Conservation (phyloP, 2,329 filamentous ascomycete genomes). For the Arthrinium puccinioides region DNA sequence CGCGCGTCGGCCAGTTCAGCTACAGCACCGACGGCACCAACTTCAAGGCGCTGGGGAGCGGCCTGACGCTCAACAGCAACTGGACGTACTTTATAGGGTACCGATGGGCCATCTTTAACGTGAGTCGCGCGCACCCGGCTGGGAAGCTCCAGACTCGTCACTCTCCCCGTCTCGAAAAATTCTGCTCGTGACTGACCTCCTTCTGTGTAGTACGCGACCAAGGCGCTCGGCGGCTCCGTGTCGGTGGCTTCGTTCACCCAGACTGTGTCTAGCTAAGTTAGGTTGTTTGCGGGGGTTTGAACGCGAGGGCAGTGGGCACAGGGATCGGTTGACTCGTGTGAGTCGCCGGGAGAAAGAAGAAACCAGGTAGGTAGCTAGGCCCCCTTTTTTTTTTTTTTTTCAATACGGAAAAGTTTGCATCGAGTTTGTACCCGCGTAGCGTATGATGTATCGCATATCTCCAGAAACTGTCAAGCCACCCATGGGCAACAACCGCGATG, state of each 20-base stretch:
- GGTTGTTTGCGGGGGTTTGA: background rate
- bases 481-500: no score
- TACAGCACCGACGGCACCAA: conserved; percentile 36
- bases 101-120: conserved; percentile 40
- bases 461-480: no score
- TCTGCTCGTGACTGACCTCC: background rate
- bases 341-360: background rate
- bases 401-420: no score
- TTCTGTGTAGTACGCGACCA: conserved; percentile 1
- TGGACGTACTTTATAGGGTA: conserved; percentile 44
- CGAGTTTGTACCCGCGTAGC: no score
- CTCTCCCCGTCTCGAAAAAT: background rate
- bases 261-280: background rate
- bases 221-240: conserved; percentile 1
- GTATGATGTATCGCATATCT: no score
- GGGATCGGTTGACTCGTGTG: background rate
- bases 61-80: conserved; percentile 28
- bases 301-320: background rate
- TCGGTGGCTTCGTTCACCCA: conserved; percentile 2
- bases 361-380: background rate
- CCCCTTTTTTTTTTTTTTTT: no score
- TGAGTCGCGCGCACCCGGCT: background rate
- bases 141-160: background rate
- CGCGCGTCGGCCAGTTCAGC: conserved; percentile 24
- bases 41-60: conserved; percentile 25